phyloP scores from a whole-genome alignment of 345 rosid genomes.

The Acer yangbiense region DNA sequence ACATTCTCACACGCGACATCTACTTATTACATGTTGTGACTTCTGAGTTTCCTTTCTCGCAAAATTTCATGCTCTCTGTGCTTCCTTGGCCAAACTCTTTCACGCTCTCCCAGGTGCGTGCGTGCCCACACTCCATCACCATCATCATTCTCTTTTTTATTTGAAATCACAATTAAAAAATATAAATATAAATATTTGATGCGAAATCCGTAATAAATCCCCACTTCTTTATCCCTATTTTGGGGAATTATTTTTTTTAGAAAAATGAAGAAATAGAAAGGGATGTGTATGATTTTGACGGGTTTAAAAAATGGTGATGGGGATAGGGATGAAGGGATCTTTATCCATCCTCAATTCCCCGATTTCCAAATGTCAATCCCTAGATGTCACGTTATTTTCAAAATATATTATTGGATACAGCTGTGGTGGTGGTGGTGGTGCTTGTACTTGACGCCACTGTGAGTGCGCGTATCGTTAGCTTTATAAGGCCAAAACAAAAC shows the following conservation, averaged over 20 bases:
- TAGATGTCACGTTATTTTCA: neutral
- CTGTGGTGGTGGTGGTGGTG: neutral
- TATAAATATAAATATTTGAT: no score
- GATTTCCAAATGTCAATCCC: no score
- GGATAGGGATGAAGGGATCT: no score
- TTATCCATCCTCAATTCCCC: no score
- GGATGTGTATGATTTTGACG: no score
- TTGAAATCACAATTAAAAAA: no score
- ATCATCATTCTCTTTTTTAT: neutral
- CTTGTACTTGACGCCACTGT: neutral
- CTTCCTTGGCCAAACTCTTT: conserved; percentile 8
- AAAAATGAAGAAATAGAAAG: no score
- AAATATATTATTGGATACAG: neutral
- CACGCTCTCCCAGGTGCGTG: conserved; percentile 19
- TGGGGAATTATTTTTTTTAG: no score
- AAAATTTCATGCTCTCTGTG: conserved; percentile 22
- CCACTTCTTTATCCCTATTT: no score
- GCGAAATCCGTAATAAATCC: no score
- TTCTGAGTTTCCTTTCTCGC: conserved; percentile 1
- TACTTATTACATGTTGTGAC: conserved; percentile 34
- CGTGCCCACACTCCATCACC: neutral
- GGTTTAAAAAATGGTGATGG: no score
- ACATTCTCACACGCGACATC: conserved; percentile 28
- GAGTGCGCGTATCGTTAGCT: neutral
- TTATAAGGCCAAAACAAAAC: neutral